Conservation (phyloP, 345 rosid genomes). For the Sonneratia caseolaris region DNA sequence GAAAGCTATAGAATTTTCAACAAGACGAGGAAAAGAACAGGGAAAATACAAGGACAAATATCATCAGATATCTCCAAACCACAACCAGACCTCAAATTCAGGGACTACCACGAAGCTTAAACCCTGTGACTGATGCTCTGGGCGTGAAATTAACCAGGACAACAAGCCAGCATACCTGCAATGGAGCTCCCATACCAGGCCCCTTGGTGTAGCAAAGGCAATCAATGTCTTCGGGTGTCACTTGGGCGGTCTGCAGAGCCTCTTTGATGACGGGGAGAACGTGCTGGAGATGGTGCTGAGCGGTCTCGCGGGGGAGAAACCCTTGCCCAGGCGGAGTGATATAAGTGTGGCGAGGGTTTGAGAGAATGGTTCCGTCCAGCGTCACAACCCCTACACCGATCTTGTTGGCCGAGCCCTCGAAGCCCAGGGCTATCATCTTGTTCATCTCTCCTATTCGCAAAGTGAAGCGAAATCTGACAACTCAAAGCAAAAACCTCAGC, state of each 20-base stretch:
- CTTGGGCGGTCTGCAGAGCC: conserved; percentile 50
- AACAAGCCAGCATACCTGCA: conserved; percentile 23
- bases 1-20: not conserved
- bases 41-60: too few species aligned
- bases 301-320: conserved; percentile 90
- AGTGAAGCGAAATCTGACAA: too few species aligned
- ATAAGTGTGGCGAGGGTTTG: conserved; percentile 94
- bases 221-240: conserved; percentile 66
- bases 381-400: conserved; percentile 84
- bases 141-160: not conserved
- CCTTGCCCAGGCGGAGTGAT: conserved; percentile 98
- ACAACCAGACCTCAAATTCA: not conserved
- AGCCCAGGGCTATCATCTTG: conserved; percentile 73
- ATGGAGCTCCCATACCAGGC: conserved; percentile 94
- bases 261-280: conserved; percentile 71
- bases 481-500: too few species aligned
- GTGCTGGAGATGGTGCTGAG: conserved; percentile 80
- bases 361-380: conserved; percentile 64
- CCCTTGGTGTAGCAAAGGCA: conserved; percentile 93
- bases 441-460: conserved; percentile 29
- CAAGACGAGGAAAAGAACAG: too few species aligned
- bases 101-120: not conserved
- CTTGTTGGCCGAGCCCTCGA: conserved; percentile 95
- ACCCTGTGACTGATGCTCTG: not conserved
- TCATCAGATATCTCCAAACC: too few species aligned